Evolutionary conservation across 148 eudicot genomes (phyloP).

Genomic region (Spergularia bocconei): DNA sequence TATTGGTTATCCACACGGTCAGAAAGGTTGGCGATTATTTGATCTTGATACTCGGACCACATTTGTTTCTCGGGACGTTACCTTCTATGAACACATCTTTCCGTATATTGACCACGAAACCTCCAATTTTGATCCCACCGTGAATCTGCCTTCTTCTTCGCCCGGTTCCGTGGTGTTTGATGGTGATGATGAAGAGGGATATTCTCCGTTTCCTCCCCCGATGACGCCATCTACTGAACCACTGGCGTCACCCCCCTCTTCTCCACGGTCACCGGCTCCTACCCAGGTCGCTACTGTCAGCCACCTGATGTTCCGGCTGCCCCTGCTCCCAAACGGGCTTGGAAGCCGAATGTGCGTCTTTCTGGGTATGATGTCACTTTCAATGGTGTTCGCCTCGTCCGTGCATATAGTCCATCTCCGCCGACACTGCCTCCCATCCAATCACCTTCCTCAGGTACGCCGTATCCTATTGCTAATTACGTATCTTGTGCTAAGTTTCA

Average conservation of each 20-base stretch:
- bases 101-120: not conserved
- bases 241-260: no score
- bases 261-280: no score
- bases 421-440: not conserved
- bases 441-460: not conserved
- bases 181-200: not conserved
- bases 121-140: no score
- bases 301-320: no score
- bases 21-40: not conserved
- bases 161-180: no score
- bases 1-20: not conserved
- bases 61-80: not conserved
- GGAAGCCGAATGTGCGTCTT: no score
- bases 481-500: not conserved
- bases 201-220: no score
- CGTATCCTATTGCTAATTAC: not conserved
- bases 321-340: no score
- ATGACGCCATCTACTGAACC: no score
- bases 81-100: not conserved
- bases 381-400: not conserved
- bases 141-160: no score
- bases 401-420: not conserved
- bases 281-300: no score
- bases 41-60: not conserved
- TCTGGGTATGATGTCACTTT: no score